Evolutionary conservation across 805 yeast species (phyloP), one percentile per base, ranked within the genome.

Genomic region (Candida alai): DNA sequence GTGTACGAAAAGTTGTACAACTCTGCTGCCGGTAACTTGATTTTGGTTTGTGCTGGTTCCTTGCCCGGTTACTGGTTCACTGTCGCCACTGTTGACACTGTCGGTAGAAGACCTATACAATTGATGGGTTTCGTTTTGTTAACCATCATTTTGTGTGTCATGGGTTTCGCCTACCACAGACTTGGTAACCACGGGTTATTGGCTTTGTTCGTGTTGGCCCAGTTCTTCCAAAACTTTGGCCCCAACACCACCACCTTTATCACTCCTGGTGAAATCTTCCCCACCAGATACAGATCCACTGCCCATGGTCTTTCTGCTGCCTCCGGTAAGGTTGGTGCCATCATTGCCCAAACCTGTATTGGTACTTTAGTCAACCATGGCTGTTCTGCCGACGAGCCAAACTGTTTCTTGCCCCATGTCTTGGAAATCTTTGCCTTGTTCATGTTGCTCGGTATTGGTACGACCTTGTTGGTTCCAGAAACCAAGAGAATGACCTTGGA

Each of bases 241-340:
- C 95, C 96, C 59, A 87, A 87, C 72, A 78, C 88, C 42, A 88
- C 96, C 31, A 87, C 96, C 35, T 87, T 87, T 58, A 78, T 87
- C 52, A 74, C 84, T 56, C 95, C 96, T 32, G 96, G 95, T 65
- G 96, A 87, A 70, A 68, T 78, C 58, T 88, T 70, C 82, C 96
- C 96, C 60, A 87, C 96, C 37, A 80, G 95, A 73, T 87, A 86
- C 68, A 83, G 96, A 80, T 86, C 95, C 16, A 79, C 95, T 47
- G 95, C 96, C 31, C 96, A 87, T 53, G 96, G 96, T 73, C 73
- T 87, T 43, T 86, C 95, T 44, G 96, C 96, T 49, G 96, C 94
- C 33, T 62, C 78, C 21, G 96, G 96, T 72, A 87, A 87, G 62
- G 70, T 86, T 51, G 96, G 96, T 69, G 95, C 96, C 40, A 85